Evolutionary conservation across 164 flowering plant genomes (phyloP), one percentile per base, ranked within the genome.

Genomic region (Stephania japonica): DNA sequence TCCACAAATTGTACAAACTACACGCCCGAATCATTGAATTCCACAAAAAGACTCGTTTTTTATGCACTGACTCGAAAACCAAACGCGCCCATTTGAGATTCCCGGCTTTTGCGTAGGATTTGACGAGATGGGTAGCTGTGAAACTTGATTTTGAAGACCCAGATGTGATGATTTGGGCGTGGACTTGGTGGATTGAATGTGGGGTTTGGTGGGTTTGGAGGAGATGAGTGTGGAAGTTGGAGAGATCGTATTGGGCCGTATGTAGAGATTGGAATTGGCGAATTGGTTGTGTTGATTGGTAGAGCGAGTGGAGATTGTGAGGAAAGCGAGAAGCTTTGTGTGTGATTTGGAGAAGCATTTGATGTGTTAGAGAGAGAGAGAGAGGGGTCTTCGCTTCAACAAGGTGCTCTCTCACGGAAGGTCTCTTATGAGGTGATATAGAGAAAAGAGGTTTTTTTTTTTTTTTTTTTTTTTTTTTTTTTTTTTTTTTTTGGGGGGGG

Each of bases 81-180:
- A 41, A 63, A 18, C 69, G 73, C 27, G 80, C 80, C 4, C 43
- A 32, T 1, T 66, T 5, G 50, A 67, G 64, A 25, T 59, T 64
- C 62, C 78, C 76, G 0, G 76, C 76, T 65, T 80, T 80, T 14
- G 80, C 80, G 23, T 80, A 80, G 64, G 82, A 77, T 77, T 80
- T 80, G 71, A 80, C 80, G 63, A 80, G 80, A 75, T 80, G 82
- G 76, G 82, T 80, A 1, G 80, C 80, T 6, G 42, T 62, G 74
- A 75, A 80, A 69, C 80, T 70, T 74, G 42, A 16, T 23, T 2
- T 3, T 24, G 71, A 77, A 5, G 66, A 69, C 5, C 80, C 82
- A 56, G 68, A 43, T 23, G 62, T 27, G 73, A 77, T 24, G 26
- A 77, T 72, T 72, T 73, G 80, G 47, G 78, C 80, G 38, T 80